Evolutionary conservation across 345 rosid species (phyloP), one percentile per base, ranked within the genome.

Genomic region (Dimocarpus longan): DNA sequence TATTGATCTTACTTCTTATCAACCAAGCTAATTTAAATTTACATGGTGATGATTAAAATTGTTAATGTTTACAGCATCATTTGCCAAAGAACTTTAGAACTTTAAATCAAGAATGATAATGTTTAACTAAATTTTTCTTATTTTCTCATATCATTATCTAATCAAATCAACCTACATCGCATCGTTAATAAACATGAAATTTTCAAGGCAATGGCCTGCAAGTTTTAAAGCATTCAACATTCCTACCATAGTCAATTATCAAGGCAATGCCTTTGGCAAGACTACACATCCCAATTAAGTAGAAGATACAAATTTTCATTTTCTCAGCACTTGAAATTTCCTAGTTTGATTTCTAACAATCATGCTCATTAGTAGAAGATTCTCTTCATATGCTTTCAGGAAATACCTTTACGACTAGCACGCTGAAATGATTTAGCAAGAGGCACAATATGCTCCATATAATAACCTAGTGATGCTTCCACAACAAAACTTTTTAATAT

Each of bases 361-460:
- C 10, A 18, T 32, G 43, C 10, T 59, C 13, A 16, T 39, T 59
- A 37, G 63, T 62, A n/a, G 50, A 59, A 68, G 54, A 56, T 44
- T 48, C 21, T 66, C 57, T 72, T n/a, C 37, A 22, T 21, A 63
- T 62, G 56, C 15, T 73, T 79, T 69, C 68, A 74, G 67, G 68
- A 76, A 50, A 78, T 88, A 91, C 98, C 99, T 91, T 77, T 88
- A 63, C 75, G 85, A 86, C 89, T 80, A 57, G 94, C 89, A 76
- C 54, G 89, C 70, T 82, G 82, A 76, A 93, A 84, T 3, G 92
- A 86, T 75, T 87, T 90, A 40, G 94, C 97, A 74, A 94, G 99
- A 72, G 99, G 94, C 79, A 93, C 94, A 67, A 96, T 87, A 85
- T 90, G 83, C 71, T 93, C 94, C 84, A 91, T 83, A 80, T 93